Base-by-base conservation (phyloP, 352 stramenopile species). In the Pythium dissotocum region DNA sequence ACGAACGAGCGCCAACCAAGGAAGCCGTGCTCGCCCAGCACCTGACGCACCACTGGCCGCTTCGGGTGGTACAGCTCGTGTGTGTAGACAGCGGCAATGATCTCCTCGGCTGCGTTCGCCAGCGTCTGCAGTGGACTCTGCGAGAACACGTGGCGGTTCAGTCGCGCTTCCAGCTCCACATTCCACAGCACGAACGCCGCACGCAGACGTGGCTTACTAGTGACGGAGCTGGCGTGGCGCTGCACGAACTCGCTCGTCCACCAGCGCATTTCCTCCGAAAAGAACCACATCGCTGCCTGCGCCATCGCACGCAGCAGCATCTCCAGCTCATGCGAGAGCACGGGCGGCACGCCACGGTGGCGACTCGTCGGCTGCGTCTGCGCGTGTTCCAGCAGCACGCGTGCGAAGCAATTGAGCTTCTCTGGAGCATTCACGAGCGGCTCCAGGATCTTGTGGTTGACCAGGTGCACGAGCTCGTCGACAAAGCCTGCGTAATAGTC, bases 41-140 rank as follows among this genome's bases (percentile, higher is more conserved):
- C 80, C 32, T 85, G 58, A 1, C 80, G 80, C 55, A 91, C 78
- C 10, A 63, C 61, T 36, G 78, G 73, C 1, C 83, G 75, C 62
- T 79, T 82, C 12, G 44, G 42, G 26, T 83, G 65, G 57, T 84
- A 90, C 40, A 63, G 70, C 36, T 83, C 67, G 63, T 79, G 61
- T 28, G 77, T 86, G 62, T 91, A 91, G 13, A 91, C 79, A 0
- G 73, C 79, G 7, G 78, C 77, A 58, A 89, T 88, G 32, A 90
- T 80, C 49, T 91, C 77, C 46, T 90, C 83, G 2, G 83, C 79
- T 21, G 80, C 72, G 18, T 84, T 80, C 9, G 67, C 61, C n/a
- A 90, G 61, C 26, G 54, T 83, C 13, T 59, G 44, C 6, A 91
- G 63, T 6, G 67, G 38, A 12, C 79, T 87, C 40, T 58, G 40